phyloP scores from a whole-genome alignment of 2,329 filamentous ascomycete species.

The Fusarium sp. region DNA sequence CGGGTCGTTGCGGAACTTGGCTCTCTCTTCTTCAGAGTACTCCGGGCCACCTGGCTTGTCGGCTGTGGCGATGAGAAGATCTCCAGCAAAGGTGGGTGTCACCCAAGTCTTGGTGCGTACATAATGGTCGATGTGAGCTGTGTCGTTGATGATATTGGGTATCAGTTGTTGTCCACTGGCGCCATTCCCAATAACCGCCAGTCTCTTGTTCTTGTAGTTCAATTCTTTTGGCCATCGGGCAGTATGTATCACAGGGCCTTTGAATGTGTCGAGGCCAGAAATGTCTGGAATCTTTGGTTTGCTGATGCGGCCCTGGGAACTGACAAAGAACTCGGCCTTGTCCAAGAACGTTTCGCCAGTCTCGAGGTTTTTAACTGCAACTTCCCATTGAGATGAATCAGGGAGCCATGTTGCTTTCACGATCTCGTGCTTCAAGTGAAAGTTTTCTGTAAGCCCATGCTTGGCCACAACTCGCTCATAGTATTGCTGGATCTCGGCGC shows the following conservation, averaged over 20 bases:
- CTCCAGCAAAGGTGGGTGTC: not conserved
- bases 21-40: not conserved
- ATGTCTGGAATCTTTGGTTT: conserved; percentile 4
- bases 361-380: conserved; percentile 1
- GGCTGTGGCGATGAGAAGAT: not conserved
- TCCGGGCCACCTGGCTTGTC: conserved; percentile 3
- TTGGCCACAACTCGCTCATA: conserved; percentile 2
- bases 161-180: not conserved
- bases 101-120: conserved; percentile 7
- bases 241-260: not conserved
- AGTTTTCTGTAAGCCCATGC: not conserved
- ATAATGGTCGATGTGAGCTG: not conserved
- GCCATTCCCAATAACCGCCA: conserved; percentile 6
- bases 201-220: not conserved
- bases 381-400: not conserved
- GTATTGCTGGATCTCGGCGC: conserved; percentile 13
- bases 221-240: not conserved
- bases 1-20: not conserved
- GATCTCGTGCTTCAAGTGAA: conserved; percentile 5
- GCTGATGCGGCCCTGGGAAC: conserved; percentile 12
- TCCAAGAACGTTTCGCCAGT: not conserved
- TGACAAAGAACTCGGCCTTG: conserved; percentile 5
- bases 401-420: not conserved
- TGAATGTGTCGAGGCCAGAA: not conserved
- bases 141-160: not conserved